phyloP scores from a whole-genome alignment of 129 eudicot species.

The Oenanthe sinensis region DNA sequence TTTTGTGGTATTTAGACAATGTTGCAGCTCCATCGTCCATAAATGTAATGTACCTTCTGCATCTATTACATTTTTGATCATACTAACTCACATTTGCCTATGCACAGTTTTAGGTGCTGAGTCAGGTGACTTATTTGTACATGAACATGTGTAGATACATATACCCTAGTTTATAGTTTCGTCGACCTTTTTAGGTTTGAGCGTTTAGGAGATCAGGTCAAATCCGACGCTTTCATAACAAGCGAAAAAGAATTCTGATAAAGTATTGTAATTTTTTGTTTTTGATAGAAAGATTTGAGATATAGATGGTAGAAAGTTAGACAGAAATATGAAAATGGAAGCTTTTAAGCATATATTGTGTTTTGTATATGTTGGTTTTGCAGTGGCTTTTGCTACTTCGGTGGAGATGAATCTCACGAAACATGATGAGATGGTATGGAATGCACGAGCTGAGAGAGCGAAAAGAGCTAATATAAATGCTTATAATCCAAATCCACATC shows the following conservation, averaged over 20 bases:
- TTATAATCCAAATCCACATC: constrained; percentile 31
- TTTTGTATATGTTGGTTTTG: constrained; percentile 13
- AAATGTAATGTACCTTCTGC: not conserved
- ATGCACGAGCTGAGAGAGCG: constrained; percentile 29
- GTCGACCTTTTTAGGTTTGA: constrained; percentile 9
- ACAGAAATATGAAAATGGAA: constrained; percentile 12
- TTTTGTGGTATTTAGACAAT: constrained; percentile 9
- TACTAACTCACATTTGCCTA: not conserved
- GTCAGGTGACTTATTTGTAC: not conserved
- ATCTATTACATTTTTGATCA: not conserved
- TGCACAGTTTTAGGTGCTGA: not conserved
- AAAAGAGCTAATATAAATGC: constrained; percentile 19
- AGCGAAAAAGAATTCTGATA: not conserved
- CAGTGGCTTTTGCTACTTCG: constrained; percentile 8
- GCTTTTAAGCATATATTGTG: constrained; percentile 13
- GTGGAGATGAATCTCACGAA: not conserved
- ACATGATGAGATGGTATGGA: constrained; percentile 28
- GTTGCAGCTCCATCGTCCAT: not conserved
- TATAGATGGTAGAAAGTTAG: not conserved
- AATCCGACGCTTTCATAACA: not conserved
- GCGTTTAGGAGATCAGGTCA: not conserved
- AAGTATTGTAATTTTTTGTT: not conserved
- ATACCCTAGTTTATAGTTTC: not conserved
- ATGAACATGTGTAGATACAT: not conserved
- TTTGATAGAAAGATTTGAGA: not conserved